Percentiles rank a stretch among this genome's conserved stretches.
Evolutionary conservation across 2,329 filamentous ascomycete genomes (phyloP).

Genomic region (Curvularia lunata): DNA sequence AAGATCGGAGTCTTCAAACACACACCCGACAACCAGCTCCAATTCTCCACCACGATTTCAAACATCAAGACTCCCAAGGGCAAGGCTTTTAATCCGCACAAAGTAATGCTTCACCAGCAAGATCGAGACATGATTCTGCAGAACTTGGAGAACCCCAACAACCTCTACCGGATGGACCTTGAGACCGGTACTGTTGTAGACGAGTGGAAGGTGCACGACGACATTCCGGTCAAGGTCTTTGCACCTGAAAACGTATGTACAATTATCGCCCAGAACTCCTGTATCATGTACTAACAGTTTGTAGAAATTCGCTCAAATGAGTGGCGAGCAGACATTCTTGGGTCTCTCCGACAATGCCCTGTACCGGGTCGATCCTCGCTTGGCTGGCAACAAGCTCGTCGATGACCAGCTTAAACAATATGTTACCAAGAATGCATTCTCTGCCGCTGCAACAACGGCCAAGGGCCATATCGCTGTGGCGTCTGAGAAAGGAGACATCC

Average conservation of each 20-base stretch:
- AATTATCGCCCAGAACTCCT: background rate
- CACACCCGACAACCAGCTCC: slow-evolving; percentile 86
- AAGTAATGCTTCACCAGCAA: slow-evolving; percentile 93
- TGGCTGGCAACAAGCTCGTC: slow-evolving; percentile 89
- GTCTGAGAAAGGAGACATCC: slow-evolving; percentile 96
- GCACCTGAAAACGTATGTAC: slow-evolving; percentile 77
- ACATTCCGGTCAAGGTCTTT: slow-evolving; percentile 91
- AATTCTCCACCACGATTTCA: slow-evolving; percentile 97
- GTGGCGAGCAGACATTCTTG: slow-evolving; percentile 90
- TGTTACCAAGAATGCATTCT: slow-evolving; percentile 95
- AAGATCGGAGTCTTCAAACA: slow-evolving; percentile 99
- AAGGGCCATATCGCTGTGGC: slow-evolving; percentile 97
- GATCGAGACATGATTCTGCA: slow-evolving; percentile 90
- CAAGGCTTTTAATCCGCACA: slow-evolving; percentile 84
- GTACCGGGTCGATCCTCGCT: slow-evolving; percentile 90
- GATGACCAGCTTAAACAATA: slow-evolving; percentile 95
- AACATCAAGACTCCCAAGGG: slow-evolving; percentile 90
- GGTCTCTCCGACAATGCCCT: slow-evolving; percentile 92
- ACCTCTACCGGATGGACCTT: slow-evolving; percentile 94
- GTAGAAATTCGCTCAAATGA: slow-evolving; percentile 96
- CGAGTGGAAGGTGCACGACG: slow-evolving; percentile 97
- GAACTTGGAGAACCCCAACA: slow-evolving; percentile 81
- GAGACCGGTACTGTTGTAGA: slow-evolving; percentile 98
- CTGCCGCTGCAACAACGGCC: slow-evolving; percentile 89
- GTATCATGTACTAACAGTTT: slow-evolving; percentile 31